phyloP scores from a whole-genome alignment of 306 rosid genomes.

The Prunus mume region DNA sequence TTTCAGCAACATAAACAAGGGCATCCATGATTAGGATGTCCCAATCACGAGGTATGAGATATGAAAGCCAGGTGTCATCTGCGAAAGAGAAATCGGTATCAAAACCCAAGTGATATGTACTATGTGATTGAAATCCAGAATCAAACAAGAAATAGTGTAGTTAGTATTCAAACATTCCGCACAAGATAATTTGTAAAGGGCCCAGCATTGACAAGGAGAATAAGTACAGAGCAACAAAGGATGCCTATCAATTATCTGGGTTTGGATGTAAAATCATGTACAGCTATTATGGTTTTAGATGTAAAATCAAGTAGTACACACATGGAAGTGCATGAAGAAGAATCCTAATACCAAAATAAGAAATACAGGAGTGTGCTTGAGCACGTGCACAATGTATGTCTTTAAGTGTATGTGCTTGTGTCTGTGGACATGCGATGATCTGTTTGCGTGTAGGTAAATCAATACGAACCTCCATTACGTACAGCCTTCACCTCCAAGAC shows the following conservation, averaged over 20 bases:
- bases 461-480: constrained; percentile 71
- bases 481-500: constrained; percentile 82
- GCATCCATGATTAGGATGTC: constrained; percentile 89
- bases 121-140: not conserved
- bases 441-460: not conserved
- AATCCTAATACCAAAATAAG: not conserved
- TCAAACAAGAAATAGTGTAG: not conserved
- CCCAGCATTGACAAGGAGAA: not conserved
- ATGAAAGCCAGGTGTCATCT: constrained; percentile 78
- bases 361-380: not conserved
- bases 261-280: not conserved
- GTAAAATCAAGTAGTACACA: not conserved
- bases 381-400: not conserved
- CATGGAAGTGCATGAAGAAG: not conserved
- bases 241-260: not conserved
- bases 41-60: constrained; percentile 70
- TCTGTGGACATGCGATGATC: not conserved
- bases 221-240: not conserved
- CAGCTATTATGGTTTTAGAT: not conserved
- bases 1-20: constrained; percentile 78
- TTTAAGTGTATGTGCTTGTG: not conserved
- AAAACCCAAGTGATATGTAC: not conserved
- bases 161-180: not conserved
- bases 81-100: constrained; percentile 21
- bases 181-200: not conserved